A percentile compares a stretch with the other conserved stretches of the same genome.
phyloP scores from a whole-genome alignment of 2,329 filamentous ascomycete genomes.

The Fusarium odoratissimum region DNA sequence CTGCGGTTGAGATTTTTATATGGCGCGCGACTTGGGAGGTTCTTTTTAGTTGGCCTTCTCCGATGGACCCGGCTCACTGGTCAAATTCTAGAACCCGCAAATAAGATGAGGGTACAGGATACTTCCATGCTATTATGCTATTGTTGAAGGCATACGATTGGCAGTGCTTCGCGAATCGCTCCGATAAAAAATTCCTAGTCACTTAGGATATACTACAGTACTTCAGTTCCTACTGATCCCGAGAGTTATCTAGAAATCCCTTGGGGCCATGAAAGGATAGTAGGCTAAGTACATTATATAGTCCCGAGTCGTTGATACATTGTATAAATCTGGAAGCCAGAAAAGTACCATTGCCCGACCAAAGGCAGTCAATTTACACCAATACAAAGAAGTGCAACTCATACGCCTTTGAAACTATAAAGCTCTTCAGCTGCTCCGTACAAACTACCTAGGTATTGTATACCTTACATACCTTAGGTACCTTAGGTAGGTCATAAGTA shows the following conservation, averaged over 20 bases:
- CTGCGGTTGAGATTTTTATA: constrained; percentile 44
- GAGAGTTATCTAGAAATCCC: neutral
- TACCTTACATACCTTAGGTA: too few species aligned
- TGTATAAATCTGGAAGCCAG: neutral
- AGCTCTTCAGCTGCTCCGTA: neutral
- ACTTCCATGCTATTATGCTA: neutral
- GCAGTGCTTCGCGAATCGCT: neutral
- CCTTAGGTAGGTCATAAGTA: neutral
- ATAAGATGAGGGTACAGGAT: constrained; percentile 8
- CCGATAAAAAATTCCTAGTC: neutral
- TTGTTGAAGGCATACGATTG: neutral
- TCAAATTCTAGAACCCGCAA: constrained; percentile 34
- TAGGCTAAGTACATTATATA: neutral
- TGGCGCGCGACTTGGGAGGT: constrained; percentile 35
- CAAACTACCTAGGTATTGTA: too few species aligned
- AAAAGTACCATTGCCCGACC: neutral
- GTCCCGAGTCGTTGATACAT: neutral
- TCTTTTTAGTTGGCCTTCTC: constrained; percentile 32
- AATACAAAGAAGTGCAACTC: neutral
- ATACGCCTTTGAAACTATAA: neutral
- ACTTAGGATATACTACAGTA: neutral
- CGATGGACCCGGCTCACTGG: constrained; percentile 36
- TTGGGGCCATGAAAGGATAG: neutral
- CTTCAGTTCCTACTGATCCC: neutral
- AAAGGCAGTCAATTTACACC: neutral